Evolutionary conservation across 306 rosid species (phyloP).

Genomic region (Lathyrus aphaca): DNA sequence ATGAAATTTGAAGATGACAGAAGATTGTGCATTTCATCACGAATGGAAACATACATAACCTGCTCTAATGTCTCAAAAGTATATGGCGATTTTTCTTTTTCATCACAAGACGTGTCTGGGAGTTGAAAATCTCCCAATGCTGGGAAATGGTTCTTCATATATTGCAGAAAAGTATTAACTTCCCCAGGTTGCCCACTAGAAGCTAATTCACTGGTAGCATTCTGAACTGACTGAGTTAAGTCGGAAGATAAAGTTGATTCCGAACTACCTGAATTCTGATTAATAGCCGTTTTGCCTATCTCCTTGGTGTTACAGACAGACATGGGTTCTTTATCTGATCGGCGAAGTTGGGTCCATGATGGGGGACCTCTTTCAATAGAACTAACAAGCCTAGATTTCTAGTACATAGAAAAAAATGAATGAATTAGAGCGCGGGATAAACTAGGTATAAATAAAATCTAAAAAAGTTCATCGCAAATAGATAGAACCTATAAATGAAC

Average conservation of each 20-base stretch:
- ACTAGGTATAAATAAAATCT: slow-evolving; percentile 11
- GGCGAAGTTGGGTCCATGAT: slow-evolving; percentile 69
- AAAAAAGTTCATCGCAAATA: slow-evolving; percentile 19
- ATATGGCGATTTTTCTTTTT: slow-evolving; percentile 41
- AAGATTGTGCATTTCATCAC: slow-evolving; percentile 54
- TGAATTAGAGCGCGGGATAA: slow-evolving; percentile 27
- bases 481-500: slow-evolving; percentile 30
- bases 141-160: slow-evolving; percentile 64
- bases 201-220: slow-evolving; percentile 59
- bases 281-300: slow-evolving; percentile 46
- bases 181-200: slow-evolving; percentile 64
- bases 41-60: slow-evolving; percentile 58
- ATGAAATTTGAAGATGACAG: slow-evolving; percentile 37
- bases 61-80: slow-evolving; percentile 73
- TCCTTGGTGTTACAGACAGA: slow-evolving; percentile 45
- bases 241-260: slow-evolving; percentile 54
- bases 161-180: slow-evolving; percentile 51
- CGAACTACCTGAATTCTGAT: slow-evolving; percentile 43
- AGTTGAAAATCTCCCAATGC: slow-evolving; percentile 52
- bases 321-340: slow-evolving; percentile 51
- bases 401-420: slow-evolving; percentile 40
- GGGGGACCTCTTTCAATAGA: slow-evolving; percentile 69
- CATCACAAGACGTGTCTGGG: slow-evolving; percentile 49
- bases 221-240: slow-evolving; percentile 53
- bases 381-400: slow-evolving; percentile 93